Evolutionary conservation across 2,329 filamentous ascomycete species (phyloP).

Genomic region (Fusarium heterosporum): DNA sequence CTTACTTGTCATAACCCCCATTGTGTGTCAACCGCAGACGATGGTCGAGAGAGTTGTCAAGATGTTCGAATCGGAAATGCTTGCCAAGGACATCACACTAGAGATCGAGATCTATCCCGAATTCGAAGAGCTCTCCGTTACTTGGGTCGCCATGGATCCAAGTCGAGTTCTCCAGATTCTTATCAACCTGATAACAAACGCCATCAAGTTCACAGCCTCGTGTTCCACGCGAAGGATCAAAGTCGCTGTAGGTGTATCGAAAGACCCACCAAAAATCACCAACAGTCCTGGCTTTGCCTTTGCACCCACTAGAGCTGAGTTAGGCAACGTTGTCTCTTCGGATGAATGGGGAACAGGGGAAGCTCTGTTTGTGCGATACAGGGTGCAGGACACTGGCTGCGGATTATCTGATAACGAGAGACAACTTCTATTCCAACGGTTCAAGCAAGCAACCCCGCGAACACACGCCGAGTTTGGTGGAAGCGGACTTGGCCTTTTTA

Average conservation of each 20-base stretch:
- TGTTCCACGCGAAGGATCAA: conserved; percentile 55
- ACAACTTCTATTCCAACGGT: conserved; percentile 73
- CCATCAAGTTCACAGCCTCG: conserved; percentile 77
- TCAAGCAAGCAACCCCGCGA: conserved; percentile 69
- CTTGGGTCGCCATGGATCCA: conserved; percentile 76
- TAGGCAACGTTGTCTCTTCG: conserved; percentile 27
- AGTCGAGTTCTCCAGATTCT: conserved; percentile 80
- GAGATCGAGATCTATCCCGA: conserved; percentile 70
- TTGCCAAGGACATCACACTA: conserved; percentile 73
- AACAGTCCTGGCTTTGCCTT: conserved; percentile 22
- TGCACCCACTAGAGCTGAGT: conserved; percentile 5
- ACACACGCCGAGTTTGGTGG: conserved; percentile 71
- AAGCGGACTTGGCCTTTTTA: conserved; percentile 72
- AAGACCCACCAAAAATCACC: neutral
- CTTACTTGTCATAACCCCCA: conserved; percentile 75
- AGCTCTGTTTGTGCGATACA: conserved; percentile 57
- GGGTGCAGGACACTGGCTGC: conserved; percentile 74
- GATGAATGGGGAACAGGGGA: conserved; percentile 52
- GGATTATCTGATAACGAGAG: conserved; percentile 72
- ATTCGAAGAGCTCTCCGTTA: conserved; percentile 65
- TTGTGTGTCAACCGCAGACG: conserved; percentile 72
- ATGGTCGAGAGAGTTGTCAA: conserved; percentile 74
- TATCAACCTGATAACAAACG: conserved; percentile 82
- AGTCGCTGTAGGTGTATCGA: conserved; percentile 62
- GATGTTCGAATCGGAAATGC: conserved; percentile 80